Conservation (phyloP, 495 filamentous ascomycete species). For the Stereocaulon alpinum region DNA sequence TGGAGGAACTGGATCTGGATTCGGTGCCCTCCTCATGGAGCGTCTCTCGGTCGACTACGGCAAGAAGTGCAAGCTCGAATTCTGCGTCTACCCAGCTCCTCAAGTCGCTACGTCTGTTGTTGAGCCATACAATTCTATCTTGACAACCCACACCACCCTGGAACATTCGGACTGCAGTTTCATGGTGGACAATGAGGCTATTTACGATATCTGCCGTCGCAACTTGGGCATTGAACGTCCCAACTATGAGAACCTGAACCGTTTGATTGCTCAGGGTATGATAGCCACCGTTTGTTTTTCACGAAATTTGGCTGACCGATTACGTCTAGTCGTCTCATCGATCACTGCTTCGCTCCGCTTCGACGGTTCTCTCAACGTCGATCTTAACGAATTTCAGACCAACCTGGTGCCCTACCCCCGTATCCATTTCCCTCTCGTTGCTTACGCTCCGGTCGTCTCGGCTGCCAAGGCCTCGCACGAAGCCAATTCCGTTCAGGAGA, state of each 20-base stretch:
- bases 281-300: not conserved
- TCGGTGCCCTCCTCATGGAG: conserved; percentile 96
- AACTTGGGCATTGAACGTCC: conserved; percentile 95
- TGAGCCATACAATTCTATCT: conserved; percentile 98
- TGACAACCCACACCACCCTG: conserved; percentile 96
- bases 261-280: conserved; percentile 88
- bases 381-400: conserved; percentile 99
- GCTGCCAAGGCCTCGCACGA: conserved; percentile 91
- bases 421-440: conserved; percentile 97
- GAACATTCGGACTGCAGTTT: conserved; percentile 99
- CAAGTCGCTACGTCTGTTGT: conserved; percentile 95
- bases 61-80: conserved; percentile 99
- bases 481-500: conserved; percentile 59
- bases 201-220: conserved; percentile 97
- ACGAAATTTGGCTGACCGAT: not conserved
- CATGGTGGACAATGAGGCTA: conserved; percentile 99
- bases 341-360: conserved; percentile 98
- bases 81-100: conserved; percentile 96
- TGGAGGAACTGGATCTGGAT: conserved; percentile 96
- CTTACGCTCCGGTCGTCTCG: conserved; percentile 90
- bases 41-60: conserved; percentile 95
- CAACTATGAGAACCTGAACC: conserved; percentile 97
- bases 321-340: conserved; percentile 71
- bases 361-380: conserved; percentile 97
- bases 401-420: conserved; percentile 97